These are phyloP conservation scores for Backusella liffmaniae DNA, from an alignment of 192 early-diverging fungal genomes.

Conservation along the genomic window DNA sequence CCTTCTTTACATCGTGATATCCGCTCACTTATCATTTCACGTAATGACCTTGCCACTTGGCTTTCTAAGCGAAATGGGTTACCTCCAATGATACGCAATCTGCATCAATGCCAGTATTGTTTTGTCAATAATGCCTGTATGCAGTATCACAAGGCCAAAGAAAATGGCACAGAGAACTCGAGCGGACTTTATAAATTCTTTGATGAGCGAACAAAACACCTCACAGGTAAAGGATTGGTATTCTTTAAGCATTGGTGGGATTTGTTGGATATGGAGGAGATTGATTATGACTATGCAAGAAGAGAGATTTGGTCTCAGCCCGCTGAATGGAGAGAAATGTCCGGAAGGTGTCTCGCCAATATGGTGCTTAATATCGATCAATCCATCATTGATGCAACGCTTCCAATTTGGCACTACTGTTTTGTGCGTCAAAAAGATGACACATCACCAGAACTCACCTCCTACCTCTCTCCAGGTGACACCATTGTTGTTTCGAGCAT, in stretches of 20 bases:
- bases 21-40: conserved; percentile 62
- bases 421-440: background rate
- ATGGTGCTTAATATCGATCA: background rate
- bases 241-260: conserved; percentile 83
- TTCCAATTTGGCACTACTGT: background rate
- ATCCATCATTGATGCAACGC: background rate
- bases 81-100: conserved; percentile 70
- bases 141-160: conserved; percentile 71
- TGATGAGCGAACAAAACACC: conserved; percentile 57
- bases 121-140: conserved; percentile 62
- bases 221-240: conserved; percentile 52
- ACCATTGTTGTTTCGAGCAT: conserved; percentile 81
- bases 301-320: conserved; percentile 65
- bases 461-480: conserved; percentile 67
- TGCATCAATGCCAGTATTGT: conserved; percentile 68
- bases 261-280: conserved; percentile 75
- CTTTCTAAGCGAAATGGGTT: conserved; percentile 42
- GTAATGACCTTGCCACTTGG: conserved; percentile 74
- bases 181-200: conserved; percentile 63
- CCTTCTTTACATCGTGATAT: conserved; percentile 64
- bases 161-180: conserved; percentile 56
- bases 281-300: conserved; percentile 56
- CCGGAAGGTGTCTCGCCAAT: conserved; percentile 17
- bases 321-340: conserved; percentile 45
- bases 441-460: conserved; percentile 37